phyloP scores from a whole-genome alignment of 805 yeast genomes.

The Suhomyces prunicola region DNA sequence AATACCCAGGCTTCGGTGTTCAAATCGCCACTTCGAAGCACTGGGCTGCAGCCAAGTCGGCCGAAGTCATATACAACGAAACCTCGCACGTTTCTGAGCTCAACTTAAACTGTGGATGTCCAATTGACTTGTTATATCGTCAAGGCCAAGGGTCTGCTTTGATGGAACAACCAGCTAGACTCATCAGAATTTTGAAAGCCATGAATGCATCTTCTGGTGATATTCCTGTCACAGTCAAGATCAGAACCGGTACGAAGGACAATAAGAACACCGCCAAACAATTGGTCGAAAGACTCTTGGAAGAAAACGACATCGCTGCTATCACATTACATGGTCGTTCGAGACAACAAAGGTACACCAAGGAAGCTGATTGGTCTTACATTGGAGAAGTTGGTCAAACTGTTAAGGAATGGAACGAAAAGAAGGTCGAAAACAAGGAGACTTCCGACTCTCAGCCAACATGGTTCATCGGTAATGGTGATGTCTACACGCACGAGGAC shows the following conservation, averaged over 20 bases:
- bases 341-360: conserved; percentile 91
- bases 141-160: conserved; percentile 96
- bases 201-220: conserved; percentile 91
- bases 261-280: conserved; percentile 82
- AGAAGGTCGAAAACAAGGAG: conserved; percentile 59
- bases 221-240: conserved; percentile 85
- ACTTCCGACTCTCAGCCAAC: conserved; percentile 57
- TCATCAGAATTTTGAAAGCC: conserved; percentile 74
- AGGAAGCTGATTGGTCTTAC: conserved; percentile 91
- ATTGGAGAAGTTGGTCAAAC: conserved; percentile 68
- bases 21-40: conserved; percentile 90
- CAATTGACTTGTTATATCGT: conserved; percentile 88
- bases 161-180: conserved; percentile 81
- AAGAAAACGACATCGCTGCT: conserved; percentile 82
- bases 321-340: conserved; percentile 95
- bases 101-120: conserved; percentile 95
- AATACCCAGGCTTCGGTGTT: conserved; percentile 86
- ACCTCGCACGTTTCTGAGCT: conserved; percentile 70
- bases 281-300: conserved; percentile 65
- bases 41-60: conserved; percentile 91
- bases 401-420: conserved; percentile 57
- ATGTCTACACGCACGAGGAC: conserved; percentile 79
- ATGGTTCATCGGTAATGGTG: conserved; percentile 93
- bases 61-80: conserved; percentile 67
- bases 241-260: conserved; percentile 89